Conservation (phyloP, 148 eudicot genomes). For the Hydrangea macrophylla region DNA sequence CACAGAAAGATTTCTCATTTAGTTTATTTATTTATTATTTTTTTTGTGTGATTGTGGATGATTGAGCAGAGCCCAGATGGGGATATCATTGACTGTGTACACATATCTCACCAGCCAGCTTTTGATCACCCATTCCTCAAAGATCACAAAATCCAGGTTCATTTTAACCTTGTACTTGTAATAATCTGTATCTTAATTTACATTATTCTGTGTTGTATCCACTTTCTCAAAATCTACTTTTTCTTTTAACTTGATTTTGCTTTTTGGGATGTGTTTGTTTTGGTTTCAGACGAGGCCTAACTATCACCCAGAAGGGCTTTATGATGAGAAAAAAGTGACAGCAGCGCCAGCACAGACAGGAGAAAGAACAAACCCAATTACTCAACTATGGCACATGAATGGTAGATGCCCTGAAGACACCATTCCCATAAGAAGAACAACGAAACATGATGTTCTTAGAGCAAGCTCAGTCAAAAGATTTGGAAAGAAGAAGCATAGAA, state of each 20-base stretch:
- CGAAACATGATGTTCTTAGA: slow-evolving; percentile 73
- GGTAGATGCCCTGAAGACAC: slow-evolving; percentile 75
- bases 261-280: slow-evolving; percentile 8
- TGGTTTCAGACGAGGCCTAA: slow-evolving; percentile 66
- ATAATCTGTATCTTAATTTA: neutral
- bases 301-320: slow-evolving; percentile 82
- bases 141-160: slow-evolving; percentile 86
- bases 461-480: slow-evolving; percentile 81
- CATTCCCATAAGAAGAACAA: slow-evolving; percentile 85
- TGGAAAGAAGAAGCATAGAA: slow-evolving; percentile 76
- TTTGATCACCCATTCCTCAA: slow-evolving; percentile 91
- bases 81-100: slow-evolving; percentile 83
- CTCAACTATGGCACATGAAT: slow-evolving; percentile 80
- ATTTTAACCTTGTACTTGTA: neutral
- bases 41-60: neutral
- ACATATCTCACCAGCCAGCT: slow-evolving; percentile 80
- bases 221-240: neutral
- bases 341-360: slow-evolving; percentile 28
- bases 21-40: no score
- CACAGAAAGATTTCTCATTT: no score
- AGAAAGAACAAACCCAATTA: slow-evolving; percentile 29
- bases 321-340: slow-evolving; percentile 51
- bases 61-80: slow-evolving; percentile 92
- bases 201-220: neutral
- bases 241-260: neutral